A percentile compares a stretch with the other conserved stretches of the same genome.
phyloP scores from a whole-genome alignment of 768 basidiomycete species.

The Rubroboletus pulcherrimus region DNA sequence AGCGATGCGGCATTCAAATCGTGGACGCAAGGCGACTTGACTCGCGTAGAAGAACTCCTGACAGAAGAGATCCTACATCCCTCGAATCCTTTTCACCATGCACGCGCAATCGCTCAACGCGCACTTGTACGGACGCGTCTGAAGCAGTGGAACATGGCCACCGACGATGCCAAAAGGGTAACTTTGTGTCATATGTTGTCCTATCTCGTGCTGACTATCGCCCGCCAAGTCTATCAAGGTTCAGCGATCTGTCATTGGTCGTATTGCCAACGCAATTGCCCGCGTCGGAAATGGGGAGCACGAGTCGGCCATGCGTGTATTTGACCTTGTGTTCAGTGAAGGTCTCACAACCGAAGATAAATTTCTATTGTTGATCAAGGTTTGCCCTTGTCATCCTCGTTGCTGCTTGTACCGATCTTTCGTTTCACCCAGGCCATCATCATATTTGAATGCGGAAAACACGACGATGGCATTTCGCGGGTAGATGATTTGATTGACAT shows the following conservation, averaged over 20 bases:
- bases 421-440: conserved; percentile 1
- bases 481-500: not conserved
- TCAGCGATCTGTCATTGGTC: conserved; percentile 1
- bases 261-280: conserved; percentile 6
- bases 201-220: not conserved
- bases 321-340: conserved; percentile 9
- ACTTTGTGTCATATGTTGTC: not conserved
- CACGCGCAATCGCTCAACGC: not conserved
- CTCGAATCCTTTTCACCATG: not conserved
- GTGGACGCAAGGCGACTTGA: not conserved
- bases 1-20: not conserved
- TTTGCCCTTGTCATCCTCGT: not conserved
- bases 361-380: conserved; percentile 14
- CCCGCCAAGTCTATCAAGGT: conserved; percentile 2
- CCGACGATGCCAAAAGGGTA: conserved; percentile 3
- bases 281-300: not conserved
- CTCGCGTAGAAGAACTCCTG: not conserved
- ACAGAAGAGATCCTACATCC: not conserved
- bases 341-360: not conserved
- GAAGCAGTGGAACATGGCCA: not conserved
- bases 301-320: not conserved
- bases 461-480: conserved; percentile 6
- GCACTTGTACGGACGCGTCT: not conserved
- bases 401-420: not conserved
- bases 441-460: conserved; percentile 6